Evolutionary conservation across 2,329 filamentous ascomycete species (phyloP).

Genomic region (Neofusicoccum laricinum): DNA sequence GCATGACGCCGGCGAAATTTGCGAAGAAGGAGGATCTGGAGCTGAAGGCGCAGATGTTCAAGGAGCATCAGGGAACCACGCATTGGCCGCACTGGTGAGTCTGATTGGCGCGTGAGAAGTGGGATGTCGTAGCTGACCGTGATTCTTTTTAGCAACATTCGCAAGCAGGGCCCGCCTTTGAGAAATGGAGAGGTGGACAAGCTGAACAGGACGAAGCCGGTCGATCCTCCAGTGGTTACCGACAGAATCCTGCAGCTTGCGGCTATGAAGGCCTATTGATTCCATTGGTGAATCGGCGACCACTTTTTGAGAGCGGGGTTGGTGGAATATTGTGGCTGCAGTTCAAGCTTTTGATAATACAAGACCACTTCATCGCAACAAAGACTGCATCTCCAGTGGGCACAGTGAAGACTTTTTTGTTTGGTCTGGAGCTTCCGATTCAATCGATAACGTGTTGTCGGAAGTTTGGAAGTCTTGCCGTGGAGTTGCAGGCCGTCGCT

Average conservation of each 20-base stretch:
- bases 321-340: background rate
- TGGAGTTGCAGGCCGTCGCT: background rate
- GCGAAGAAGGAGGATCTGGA: slow-evolving; percentile 18
- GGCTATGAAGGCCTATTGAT: background rate
- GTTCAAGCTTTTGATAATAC: background rate
- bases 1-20: slow-evolving; percentile 12
- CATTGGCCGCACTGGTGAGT: slow-evolving; percentile 15
- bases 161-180: background rate
- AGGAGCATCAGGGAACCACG: background rate
- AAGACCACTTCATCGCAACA: background rate
- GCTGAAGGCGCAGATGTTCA: slow-evolving; percentile 21
- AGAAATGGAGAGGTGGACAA: slow-evolving; percentile 2
- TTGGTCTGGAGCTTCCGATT: too few species aligned
- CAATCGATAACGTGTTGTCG: background rate
- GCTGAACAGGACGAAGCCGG: background rate
- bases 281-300: background rate
- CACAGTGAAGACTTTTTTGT: too few species aligned
- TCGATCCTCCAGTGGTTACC: slow-evolving; percentile 1
- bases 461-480: background rate
- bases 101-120: background rate
- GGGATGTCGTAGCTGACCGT: background rate
- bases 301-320: too few species aligned
- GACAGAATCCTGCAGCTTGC: background rate
- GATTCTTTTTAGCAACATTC: background rate
- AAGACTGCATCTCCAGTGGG: too few species aligned